phyloP scores from a whole-genome alignment of 2,329 filamentous ascomycete genomes.

The Ampelomyces quisqualis region DNA sequence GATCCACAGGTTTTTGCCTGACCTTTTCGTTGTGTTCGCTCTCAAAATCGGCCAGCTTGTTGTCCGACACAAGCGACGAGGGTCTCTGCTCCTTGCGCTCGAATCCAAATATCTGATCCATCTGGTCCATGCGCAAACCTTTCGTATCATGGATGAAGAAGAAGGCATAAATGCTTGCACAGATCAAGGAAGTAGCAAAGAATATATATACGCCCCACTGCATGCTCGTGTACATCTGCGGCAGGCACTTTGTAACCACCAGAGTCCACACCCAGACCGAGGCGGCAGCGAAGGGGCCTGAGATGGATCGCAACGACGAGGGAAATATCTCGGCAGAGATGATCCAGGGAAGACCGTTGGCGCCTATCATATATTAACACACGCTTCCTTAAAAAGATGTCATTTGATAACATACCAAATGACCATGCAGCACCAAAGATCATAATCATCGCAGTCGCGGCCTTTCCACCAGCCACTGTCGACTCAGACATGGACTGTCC shows the following conservation, averaged over 20 bases:
- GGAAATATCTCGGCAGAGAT: constrained; percentile 50
- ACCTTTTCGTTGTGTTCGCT: constrained; percentile 23
- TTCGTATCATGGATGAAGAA: constrained; percentile 47
- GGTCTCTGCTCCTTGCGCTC: constrained; percentile 17
- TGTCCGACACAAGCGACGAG: not conserved
- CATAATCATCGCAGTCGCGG: constrained; percentile 45
- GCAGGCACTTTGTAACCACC: constrained; percentile 45
- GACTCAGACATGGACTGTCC: constrained; percentile 32
- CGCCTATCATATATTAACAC: constrained; percentile 18
- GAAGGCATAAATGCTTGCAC: constrained; percentile 43
- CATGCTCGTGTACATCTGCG: constrained; percentile 45
- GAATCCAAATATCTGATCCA: constrained; percentile 43
- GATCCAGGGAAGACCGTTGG: constrained; percentile 48
- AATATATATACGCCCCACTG: constrained; percentile 46
- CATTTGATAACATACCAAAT: constrained; percentile 33
- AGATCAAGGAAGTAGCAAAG: constrained; percentile 43
- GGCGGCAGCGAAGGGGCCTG: constrained; percentile 42
- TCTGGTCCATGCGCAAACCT: constrained; percentile 42
- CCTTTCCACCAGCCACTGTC: constrained; percentile 43
- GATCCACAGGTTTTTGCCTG: constrained; percentile 4
- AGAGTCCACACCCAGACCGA: constrained; percentile 45
- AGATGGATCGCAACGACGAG: constrained; percentile 41
- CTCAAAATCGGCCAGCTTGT: constrained; percentile 13
- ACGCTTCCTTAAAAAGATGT: no score
- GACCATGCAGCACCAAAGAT: constrained; percentile 36